These are phyloP conservation scores for Aschersonia sp. DNA, from an alignment of 2,329 filamentous ascomycete species.

Conservation along the genomic window DNA sequence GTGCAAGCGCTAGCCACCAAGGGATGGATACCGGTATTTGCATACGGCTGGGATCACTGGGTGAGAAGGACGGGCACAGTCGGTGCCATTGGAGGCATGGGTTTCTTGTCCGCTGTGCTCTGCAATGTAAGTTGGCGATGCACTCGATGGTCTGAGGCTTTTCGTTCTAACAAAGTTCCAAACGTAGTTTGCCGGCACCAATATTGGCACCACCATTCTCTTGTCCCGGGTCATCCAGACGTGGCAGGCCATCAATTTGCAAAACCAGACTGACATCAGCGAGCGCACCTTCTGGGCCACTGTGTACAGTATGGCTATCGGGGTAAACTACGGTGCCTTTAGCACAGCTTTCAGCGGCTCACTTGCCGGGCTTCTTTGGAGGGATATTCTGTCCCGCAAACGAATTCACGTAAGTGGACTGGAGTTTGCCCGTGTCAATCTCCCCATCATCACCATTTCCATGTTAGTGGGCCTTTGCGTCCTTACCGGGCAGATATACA, in stretches of 20 bases:
- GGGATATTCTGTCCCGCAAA: conserved; percentile 54
- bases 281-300: conserved; percentile 60
- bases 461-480: conserved; percentile 51
- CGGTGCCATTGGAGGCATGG: conserved; percentile 59
- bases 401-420: conserved; percentile 48
- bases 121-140: conserved; percentile 46
- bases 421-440: conserved; percentile 55
- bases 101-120: conserved; percentile 53
- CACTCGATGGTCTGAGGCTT: not conserved
- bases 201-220: conserved; percentile 63
- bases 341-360: conserved; percentile 60
- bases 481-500: conserved; percentile 49
- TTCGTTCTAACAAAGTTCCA: not conserved
- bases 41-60: conserved; percentile 62
- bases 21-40: conserved; percentile 62
- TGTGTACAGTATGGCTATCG: conserved; percentile 60
- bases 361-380: conserved; percentile 57
- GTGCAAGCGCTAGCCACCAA: conserved; percentile 61
- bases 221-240: conserved; percentile 55
- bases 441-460: conserved; percentile 55
- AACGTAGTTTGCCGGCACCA: conserved; percentile 58
- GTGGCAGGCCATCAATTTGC: conserved; percentile 46
- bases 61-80: conserved; percentile 54
- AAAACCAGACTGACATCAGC: conserved; percentile 32
- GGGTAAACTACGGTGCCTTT: conserved; percentile 63